Conservation (phyloP, 2,329 filamentous ascomycete genomes). For the Trichophyton rubrum region DNA sequence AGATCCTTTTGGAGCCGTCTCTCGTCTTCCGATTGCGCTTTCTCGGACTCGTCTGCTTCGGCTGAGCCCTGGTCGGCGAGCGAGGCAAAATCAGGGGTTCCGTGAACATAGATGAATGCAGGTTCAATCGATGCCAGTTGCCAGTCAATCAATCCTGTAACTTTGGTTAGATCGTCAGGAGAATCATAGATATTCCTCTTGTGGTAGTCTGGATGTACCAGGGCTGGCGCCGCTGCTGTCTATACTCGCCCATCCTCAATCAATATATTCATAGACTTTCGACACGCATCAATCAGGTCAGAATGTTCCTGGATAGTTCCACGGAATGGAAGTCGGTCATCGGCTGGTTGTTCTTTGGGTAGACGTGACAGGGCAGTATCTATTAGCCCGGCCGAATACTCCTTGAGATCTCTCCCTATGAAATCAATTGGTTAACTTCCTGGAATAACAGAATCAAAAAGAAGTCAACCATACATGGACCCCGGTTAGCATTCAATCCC, state of each 20-base stretch:
- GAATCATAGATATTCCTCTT: conserved; percentile 26
- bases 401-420: conserved; percentile 4
- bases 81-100: conserved; percentile 14
- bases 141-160: conserved; percentile 26
- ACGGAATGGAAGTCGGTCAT: conserved; percentile 10
- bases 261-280: conserved; percentile 16
- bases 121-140: conserved; percentile 23
- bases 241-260: conserved; percentile 16
- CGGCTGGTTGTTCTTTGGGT: conserved; percentile 2
- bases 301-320: conserved; percentile 11
- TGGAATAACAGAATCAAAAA: too few species aligned
- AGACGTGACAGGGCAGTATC: conserved; percentile 12
- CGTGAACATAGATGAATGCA: conserved; percentile 17
- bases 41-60: too few species aligned
- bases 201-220: conserved; percentile 23
- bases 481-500: conserved; percentile 6
- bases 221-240: conserved; percentile 10
- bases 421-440: background rate
- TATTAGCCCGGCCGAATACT: conserved; percentile 12
- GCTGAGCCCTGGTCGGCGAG: too few species aligned
- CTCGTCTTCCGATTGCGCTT: background rate
- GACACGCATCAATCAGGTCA: conserved; percentile 12
- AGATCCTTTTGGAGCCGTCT: background rate
- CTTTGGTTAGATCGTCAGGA: conserved; percentile 18
- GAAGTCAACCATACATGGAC: conserved; percentile 11